These are phyloP conservation scores for Populus ilicifolia DNA, from an alignment of 345 rosid genomes.

Conservation along the genomic window DNA sequence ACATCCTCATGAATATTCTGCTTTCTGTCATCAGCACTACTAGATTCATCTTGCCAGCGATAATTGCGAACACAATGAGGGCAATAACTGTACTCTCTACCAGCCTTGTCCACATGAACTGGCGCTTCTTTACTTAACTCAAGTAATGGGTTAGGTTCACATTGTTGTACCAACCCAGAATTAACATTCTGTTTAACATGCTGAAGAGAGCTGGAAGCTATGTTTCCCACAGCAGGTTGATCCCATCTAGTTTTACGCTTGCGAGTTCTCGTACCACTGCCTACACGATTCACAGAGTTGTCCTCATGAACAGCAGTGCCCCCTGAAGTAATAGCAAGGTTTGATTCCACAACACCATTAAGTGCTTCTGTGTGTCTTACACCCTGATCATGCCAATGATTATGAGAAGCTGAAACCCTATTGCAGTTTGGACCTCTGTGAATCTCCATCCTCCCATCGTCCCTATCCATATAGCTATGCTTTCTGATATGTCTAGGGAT, in stretches of 20 bases:
- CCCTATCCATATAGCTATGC: constrained; percentile 51
- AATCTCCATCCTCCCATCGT: constrained; percentile 50
- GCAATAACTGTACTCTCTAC: constrained; percentile 16
- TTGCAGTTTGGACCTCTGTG: constrained; percentile 38
- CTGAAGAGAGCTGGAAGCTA: constrained; percentile 22
- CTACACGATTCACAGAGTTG: constrained; percentile 34
- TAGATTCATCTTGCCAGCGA: constrained; percentile 20
- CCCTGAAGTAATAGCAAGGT: constrained; percentile 30
- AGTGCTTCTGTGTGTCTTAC: constrained; percentile 50
- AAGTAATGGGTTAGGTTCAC: constrained; percentile 13
- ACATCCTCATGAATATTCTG: constrained; percentile 48
- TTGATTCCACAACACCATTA: constrained; percentile 33
- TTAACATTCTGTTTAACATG: constrained; percentile 35
- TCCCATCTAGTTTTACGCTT: constrained; percentile 99
- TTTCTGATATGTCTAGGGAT: constrained; percentile 68
- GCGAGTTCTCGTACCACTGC: constrained; percentile 41
- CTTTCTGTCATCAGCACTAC: constrained; percentile 24
- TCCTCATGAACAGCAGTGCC: constrained; percentile 41
- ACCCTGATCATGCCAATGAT: constrained; percentile 45
- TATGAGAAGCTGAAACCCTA: constrained; percentile 43
- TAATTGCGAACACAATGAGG: constrained; percentile 17
- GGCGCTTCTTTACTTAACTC: constrained; percentile 8
- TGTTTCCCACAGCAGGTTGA: constrained; percentile 52
- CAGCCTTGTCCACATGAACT: constrained; percentile 19
- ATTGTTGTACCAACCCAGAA: constrained; percentile 24